Evolutionary conservation across 75 land plant species (phyloP), one percentile per base, ranked within the genome.

Genomic region (Picea glauca): DNA sequence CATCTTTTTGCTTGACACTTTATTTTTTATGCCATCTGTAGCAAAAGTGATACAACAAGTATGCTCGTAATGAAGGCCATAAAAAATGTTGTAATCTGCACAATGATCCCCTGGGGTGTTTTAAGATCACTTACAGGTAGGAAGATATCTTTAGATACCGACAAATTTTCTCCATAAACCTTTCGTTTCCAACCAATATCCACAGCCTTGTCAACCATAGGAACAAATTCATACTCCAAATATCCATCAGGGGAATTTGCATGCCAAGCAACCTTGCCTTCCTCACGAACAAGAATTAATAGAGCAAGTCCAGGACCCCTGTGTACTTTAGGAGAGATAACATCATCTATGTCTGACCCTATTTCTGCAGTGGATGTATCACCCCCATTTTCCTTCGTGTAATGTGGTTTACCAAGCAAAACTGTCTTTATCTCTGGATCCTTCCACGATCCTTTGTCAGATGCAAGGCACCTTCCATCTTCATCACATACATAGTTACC

Each of bases 381-480:
- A 40, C 86, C 50, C 43, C 84, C 81, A 76, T 77, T 90, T 66
- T 90, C 88, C 90, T 91, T 87, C 1, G 58, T 60, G 79, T 81
- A 81, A 3, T 77, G 58, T 31, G 63, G 78, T 31, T 87, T 87
- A 73, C 85, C 83, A 59, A 84, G 89, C 76, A 81, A 85, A 30
- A 84, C 83, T 20, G 81, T 90, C 79, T 89, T 43, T 21, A 93
- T 87, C 15, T 87, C 88, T 33, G 92, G 85, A 62, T 94, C 88
- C 40, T 94, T 91, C 96, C 96, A 94, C 13, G 96, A 94, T 15
- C 96, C 96, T 75, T 84, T 94, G 64, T 94, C 94, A 5, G 96
- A 90, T 3, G 80, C 58, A 78, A 91, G 70, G 72, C 94, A 94
- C 32, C 96, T 92, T 68, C 92, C 92, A 23, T 86, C 77, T 57